These are phyloP conservation scores for Scleroderma citrinum DNA, from an alignment of 768 basidiomycete genomes.

Conservation along the genomic window DNA sequence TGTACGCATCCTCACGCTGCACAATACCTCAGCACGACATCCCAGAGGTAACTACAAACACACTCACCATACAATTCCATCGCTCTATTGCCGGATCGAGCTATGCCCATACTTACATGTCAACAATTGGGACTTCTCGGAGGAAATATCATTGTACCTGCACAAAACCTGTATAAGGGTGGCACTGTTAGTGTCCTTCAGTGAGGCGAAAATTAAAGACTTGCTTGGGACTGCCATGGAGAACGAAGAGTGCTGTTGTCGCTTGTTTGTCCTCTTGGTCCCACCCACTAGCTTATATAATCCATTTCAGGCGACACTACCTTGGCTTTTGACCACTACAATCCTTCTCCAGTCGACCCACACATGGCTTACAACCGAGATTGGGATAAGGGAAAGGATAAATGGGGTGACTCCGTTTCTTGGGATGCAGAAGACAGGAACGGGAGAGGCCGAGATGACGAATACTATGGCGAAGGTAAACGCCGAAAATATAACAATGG, in stretches of 20 bases:
- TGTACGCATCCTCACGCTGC: conserved; percentile 81
- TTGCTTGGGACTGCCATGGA: conserved; percentile 66
- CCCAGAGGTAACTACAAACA: conserved; percentile 1
- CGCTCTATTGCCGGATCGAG: conserved; percentile 56
- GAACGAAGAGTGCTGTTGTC: conserved; percentile 25
- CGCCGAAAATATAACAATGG: conserved; percentile 76
- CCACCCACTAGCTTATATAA: not conserved
- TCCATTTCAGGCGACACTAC: not conserved
- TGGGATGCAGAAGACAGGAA: conserved; percentile 37
- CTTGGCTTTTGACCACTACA: conserved; percentile 20
- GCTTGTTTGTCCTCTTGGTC: conserved; percentile 19
- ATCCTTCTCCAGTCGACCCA: conserved; percentile 8
- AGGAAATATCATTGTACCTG: conserved; percentile 38
- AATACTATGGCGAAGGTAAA: conserved; percentile 64
- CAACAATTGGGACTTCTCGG: not conserved
- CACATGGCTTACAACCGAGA: conserved; percentile 75
- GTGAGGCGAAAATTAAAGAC: conserved; percentile 19
- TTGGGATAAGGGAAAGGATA: conserved; percentile 79
- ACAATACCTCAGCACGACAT: not conserved
- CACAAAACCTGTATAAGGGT: conserved; percentile 45
- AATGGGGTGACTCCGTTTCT: conserved; percentile 42
- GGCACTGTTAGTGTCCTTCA: too few species aligned
- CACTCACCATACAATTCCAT: conserved; percentile 54
- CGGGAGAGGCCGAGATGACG: conserved; percentile 59
- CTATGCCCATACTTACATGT: conserved; percentile 10